Conservation (phyloP, 129 eudicot genomes). For the Pittosporum tobira region DNA sequence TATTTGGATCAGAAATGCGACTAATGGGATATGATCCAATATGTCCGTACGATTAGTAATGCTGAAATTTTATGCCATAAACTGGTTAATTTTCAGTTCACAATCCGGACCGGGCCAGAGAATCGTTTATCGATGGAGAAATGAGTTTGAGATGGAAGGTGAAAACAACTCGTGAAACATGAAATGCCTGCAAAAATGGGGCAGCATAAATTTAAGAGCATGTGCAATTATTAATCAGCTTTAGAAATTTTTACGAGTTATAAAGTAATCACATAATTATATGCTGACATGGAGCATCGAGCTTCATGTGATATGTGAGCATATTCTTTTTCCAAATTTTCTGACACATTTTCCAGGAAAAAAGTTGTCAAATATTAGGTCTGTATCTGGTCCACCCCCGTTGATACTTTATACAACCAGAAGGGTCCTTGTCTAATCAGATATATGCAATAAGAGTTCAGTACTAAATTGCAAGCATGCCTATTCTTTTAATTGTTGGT, state of each 20-base stretch:
- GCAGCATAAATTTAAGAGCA: neutral
- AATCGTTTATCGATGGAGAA: neutral
- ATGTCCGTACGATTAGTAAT: constrained; percentile 10
- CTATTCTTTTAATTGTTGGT: no score
- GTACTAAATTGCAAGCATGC: no score
- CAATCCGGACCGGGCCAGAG: neutral
- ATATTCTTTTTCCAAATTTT: neutral
- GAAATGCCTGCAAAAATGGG: neutral
- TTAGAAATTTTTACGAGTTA: neutral
- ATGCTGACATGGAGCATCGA: constrained; percentile 1
- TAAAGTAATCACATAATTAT: neutral
- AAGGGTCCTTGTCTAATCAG: no score
- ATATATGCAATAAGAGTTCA: no score
- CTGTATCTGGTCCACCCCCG: neutral
- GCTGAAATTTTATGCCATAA: neutral
- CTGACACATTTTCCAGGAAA: neutral
- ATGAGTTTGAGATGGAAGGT: neutral
- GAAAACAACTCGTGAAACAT: neutral
- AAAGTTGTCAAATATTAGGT: neutral
- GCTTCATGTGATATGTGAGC: no score
- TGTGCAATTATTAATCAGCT: constrained; percentile 7
- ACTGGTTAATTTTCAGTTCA: neutral
- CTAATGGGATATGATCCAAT: constrained; percentile 3
- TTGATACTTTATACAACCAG: neutral
- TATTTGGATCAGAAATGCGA: constrained; percentile 39